These are phyloP conservation scores for Craterostigma plantagineum DNA, from an alignment of 257 asterid genomes.

Conservation along the genomic window DNA sequence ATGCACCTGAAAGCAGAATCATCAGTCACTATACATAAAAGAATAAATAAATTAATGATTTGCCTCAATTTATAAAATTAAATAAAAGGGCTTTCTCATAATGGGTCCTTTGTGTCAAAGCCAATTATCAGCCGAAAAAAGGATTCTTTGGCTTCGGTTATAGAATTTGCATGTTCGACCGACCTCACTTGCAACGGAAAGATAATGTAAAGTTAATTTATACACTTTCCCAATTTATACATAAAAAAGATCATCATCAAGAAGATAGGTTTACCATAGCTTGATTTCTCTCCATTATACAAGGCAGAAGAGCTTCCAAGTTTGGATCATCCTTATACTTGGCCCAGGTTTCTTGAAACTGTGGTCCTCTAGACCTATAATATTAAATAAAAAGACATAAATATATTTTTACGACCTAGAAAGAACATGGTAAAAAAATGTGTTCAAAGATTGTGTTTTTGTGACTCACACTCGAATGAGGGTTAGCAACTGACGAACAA, in stretches of 20 bases:
- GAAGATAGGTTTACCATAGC: constrained; percentile 9
- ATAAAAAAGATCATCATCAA: background rate
- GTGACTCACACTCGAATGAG: constrained; percentile 47
- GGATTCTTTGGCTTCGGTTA: too few species aligned
- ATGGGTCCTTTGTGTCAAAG: too few species aligned
- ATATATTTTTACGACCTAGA: background rate
- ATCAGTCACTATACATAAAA: too few species aligned
- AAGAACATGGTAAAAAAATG: too few species aligned
- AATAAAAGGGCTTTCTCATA: too few species aligned
- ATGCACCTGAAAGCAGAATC: too few species aligned
- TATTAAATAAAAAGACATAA: too few species aligned
- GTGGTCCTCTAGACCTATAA: constrained; percentile 38
- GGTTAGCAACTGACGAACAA: constrained; percentile 31
- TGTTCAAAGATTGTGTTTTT: too few species aligned
- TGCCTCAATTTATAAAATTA: too few species aligned
- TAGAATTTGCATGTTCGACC: too few species aligned
- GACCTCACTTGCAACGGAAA: background rate
- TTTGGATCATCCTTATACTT: constrained; percentile 70
- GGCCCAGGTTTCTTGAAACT: constrained; percentile 46
- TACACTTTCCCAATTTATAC: background rate
- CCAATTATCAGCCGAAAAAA: too few species aligned
- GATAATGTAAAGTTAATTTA: background rate
- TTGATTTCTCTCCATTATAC: constrained; percentile 16
- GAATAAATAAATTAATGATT: too few species aligned
- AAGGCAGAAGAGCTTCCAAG: constrained; percentile 24